Percentiles rank a stretch among this genome's conserved stretches.
Conservation (phyloP, 2,329 filamentous ascomycete species). For the Trichothecium sympodiale region DNA sequence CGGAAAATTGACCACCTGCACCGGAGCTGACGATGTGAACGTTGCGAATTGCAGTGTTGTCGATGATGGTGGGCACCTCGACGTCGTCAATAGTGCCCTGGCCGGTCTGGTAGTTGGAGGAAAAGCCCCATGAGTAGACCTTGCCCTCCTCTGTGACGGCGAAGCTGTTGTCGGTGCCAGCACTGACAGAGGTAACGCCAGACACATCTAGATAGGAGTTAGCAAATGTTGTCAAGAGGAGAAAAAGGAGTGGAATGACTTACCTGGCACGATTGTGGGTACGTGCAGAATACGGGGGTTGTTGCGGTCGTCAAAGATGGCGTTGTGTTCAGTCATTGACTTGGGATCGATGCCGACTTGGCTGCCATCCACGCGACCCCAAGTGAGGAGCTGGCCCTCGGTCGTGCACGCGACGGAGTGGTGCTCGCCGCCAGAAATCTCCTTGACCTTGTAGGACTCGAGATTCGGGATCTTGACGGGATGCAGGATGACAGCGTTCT, state of each 20-base stretch:
- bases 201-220: slow-evolving; percentile 28
- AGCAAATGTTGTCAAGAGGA: not conserved
- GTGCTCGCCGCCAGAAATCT: slow-evolving; percentile 61
- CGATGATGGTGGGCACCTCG: slow-evolving; percentile 63
- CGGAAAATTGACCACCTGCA: slow-evolving; percentile 75
- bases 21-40: slow-evolving; percentile 69
- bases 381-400: slow-evolving; percentile 46
- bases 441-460: slow-evolving; percentile 48
- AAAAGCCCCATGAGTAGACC: slow-evolving; percentile 74
- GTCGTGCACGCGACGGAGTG: slow-evolving; percentile 58
- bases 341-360: slow-evolving; percentile 47
- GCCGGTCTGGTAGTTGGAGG: slow-evolving; percentile 68
- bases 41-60: slow-evolving; percentile 71
- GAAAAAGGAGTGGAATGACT: slow-evolving; percentile 10
- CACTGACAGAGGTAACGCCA: slow-evolving; percentile 42
- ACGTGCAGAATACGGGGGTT: slow-evolving; percentile 53
- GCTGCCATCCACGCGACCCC: slow-evolving; percentile 45
- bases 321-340: slow-evolving; percentile 33
- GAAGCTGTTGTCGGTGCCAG: slow-evolving; percentile 64
- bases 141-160: slow-evolving; percentile 59
- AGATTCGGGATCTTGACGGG: slow-evolving; percentile 59
- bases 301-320: slow-evolving; percentile 52
- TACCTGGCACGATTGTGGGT: slow-evolving; percentile 30
- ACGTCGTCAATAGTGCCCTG: slow-evolving; percentile 72
- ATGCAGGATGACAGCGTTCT: slow-evolving; percentile 58